Percentiles rank a stretch among this genome's conserved stretches.
phyloP scores from a whole-genome alignment of 2,329 filamentous ascomycete species.

The Venturia effusa region DNA sequence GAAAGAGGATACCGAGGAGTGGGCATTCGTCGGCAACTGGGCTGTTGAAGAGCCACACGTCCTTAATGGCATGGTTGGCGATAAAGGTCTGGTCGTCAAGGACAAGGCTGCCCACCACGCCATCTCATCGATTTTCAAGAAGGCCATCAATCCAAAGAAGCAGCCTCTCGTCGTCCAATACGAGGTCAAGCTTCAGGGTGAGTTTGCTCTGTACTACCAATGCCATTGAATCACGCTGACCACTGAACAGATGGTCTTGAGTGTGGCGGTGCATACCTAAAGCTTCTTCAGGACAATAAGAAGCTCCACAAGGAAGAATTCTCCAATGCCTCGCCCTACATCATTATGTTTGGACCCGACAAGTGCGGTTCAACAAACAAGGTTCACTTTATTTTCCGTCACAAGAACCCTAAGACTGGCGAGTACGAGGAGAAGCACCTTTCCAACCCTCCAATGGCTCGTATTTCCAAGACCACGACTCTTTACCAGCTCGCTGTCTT shows the following conservation, averaged over 20 bases:
- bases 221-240: slow-evolving; percentile 22
- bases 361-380: slow-evolving; percentile 99
- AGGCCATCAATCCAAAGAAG: slow-evolving; percentile 93
- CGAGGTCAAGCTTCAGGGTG: slow-evolving; percentile 97
- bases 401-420: slow-evolving; percentile 99
- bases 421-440: slow-evolving; percentile 99
- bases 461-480: slow-evolving; percentile 82
- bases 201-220: slow-evolving; percentile 27
- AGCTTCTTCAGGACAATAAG: slow-evolving; percentile 96
- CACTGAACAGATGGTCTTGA: slow-evolving; percentile 66
- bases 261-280: slow-evolving; percentile 97
- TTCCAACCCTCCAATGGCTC: slow-evolving; percentile 68
- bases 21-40: slow-evolving; percentile 97
- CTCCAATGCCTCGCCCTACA: slow-evolving; percentile 91
- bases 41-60: slow-evolving; percentile 85
- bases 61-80: slow-evolving; percentile 84
- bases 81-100: slow-evolving; percentile 97
- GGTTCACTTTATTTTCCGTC: slow-evolving; percentile 94
- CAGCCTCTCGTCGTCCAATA: slow-evolving; percentile 97
- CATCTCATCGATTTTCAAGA: slow-evolving; percentile 97
- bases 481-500: slow-evolving; percentile 96
- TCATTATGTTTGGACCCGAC: slow-evolving; percentile 99
- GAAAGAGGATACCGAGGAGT: slow-evolving; percentile 61
- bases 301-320: slow-evolving; percentile 96
- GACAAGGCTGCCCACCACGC: slow-evolving; percentile 96